Evolutionary conservation across 257 asterid genomes (phyloP), one percentile per base, ranked within the genome.

Genomic region (Capsicum pubescens): DNA sequence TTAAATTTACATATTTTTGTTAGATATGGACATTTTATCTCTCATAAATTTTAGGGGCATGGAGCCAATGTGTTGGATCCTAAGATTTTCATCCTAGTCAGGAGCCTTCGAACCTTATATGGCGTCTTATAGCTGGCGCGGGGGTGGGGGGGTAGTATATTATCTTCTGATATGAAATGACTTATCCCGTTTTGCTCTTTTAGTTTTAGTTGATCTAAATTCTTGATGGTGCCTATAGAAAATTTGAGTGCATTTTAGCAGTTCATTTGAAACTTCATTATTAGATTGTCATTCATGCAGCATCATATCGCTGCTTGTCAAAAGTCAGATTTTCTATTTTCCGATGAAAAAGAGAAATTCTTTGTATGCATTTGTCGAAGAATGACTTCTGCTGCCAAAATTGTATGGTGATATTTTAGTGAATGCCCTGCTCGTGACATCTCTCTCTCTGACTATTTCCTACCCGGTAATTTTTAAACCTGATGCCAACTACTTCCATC

Each of bases 61-160:
- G 80, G 60, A 74, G 19, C 60, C 58, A 50, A 66, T 66, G 74
- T 32, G 74, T 66, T 66, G 74, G 72, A 66, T 7, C 21, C 64
- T 58, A 17, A 36, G 52, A 68, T 7, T 36, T 68, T 3, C 36
- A 68, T 68, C 52, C 26, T 36, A 68, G 58, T 52, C 50, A 52
- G 63, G 46, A 76, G 21, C 44, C 80, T 50, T 72, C 2, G 1
- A 19, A n/a, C 79, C 59, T 72, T 72, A 17, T 19, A 46, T 72
- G 32, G 42, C 3, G 9, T 50, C 59, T 19, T 48, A 74, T 7
- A 19, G 44, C 5, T 36, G 69, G 66, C 26, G 0, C 10, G 61
- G 19, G 64, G 26, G 3, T 19, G 26, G 32, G 26, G 26, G 12
- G 39, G 32, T 26, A 26, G 19, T 12, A 3, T 61, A 17, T 8